Evolutionary conservation across 495 filamentous ascomycete species (phyloP).

Genomic region (Neurospora hispaniola): DNA sequence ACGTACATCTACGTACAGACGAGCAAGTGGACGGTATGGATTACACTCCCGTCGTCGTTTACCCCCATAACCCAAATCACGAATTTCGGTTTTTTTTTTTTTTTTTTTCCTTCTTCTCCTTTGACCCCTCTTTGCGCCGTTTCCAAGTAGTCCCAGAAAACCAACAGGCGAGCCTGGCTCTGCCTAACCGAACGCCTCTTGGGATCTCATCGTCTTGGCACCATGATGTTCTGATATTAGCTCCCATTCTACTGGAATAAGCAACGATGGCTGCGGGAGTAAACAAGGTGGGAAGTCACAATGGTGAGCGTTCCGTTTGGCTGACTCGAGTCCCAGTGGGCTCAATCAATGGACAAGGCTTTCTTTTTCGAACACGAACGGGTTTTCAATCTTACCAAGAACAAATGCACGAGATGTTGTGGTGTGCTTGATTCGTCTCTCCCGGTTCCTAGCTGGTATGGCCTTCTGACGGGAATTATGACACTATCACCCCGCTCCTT

Average conservation of each 20-base stretch:
- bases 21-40: background rate
- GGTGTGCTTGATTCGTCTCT: background rate
- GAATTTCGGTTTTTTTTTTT: background rate
- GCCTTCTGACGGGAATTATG: background rate
- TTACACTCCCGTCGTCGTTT: background rate
- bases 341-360: background rate
- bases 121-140: background rate
- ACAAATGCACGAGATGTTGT: background rate
- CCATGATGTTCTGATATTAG: background rate
- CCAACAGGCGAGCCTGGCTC: background rate
- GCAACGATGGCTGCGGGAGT: background rate
- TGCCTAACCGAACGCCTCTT: background rate
- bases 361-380: background rate
- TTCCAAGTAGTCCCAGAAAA: background rate
- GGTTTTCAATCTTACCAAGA: background rate
- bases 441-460: background rate
- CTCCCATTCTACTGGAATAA: background rate
- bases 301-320: background rate
- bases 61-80: background rate
- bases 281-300: background rate
- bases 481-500: background rate
- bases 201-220: background rate
- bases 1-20: background rate
- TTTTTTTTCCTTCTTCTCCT: background rate
- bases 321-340: background rate